Base-by-base conservation (phyloP, 495 filamentous ascomycete species). In the Penicillium canescens region DNA sequence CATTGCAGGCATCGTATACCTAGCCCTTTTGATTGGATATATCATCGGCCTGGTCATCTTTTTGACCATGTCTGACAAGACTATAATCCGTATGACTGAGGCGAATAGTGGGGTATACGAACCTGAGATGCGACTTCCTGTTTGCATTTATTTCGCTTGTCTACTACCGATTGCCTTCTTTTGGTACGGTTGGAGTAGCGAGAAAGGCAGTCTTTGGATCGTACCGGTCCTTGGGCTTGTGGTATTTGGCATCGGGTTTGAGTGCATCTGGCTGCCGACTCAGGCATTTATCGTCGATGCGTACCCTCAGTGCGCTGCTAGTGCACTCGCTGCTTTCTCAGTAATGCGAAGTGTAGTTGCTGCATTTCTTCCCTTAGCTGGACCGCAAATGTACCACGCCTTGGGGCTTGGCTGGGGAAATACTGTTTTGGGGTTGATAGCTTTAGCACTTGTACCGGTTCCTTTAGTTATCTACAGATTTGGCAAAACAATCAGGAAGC, bases 151-250 rank as follows among this genome's bases (percentile, higher is more conserved):
- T n/a, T 61, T 52, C 3, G 70, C 75, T 0, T 45, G 70, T n/a
- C 56, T 86, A 2, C 63, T 85, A 9, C 85, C 86, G 0, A 55
- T 84, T 35, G 73, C 73, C 3, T 68, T 88, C 39, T 90, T 90
- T 68, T 90, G 86, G 87, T 74, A 86, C 10, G 87, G 83, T 10
- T 90, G 84, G 83, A 76, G 81, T 4, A 78, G 80, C 0, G 60
- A 74, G 3, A 39, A 63, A 0, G 58, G 63, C 10, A 72, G 85
- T 2, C 76, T 82, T 47, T 89, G 83, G 73, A 81, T 85, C 14
- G 80, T 86, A 3, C 87, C 86, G 0, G 78, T 84, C 47, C 66
- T 89, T 5, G 77, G 82, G 0, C 54, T 59, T 2, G 45, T 52
- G 13, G 31, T 45, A 1, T 56, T 58, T 26, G 56, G 45, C 1